A percentile compares a stretch with the other conserved stretches of the same genome.
These are phyloP conservation scores for Taiozyma sp. DNA, from an alignment of 1,139 yeast genomes.

Conservation along the genomic window DNA sequence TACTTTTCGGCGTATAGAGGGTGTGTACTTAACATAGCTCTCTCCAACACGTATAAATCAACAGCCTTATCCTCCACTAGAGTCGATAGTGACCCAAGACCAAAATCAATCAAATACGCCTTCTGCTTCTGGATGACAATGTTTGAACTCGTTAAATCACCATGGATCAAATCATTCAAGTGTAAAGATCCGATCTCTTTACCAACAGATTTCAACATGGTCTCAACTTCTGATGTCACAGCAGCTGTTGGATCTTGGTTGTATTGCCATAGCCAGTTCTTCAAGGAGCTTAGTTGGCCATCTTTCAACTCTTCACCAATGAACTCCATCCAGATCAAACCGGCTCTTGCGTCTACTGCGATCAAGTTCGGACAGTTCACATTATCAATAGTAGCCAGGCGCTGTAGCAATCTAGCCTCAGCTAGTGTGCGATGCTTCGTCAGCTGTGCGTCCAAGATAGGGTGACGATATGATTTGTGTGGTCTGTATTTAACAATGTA, in stretches of 20 bases:
- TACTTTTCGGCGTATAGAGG: constrained; percentile 64
- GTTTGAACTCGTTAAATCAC: constrained; percentile 92
- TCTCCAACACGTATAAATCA: constrained; percentile 86
- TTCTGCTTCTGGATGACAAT: constrained; percentile 44
- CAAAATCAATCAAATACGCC: constrained; percentile 85
- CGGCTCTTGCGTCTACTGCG: constrained; percentile 69
- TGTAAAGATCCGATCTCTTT: constrained; percentile 67
- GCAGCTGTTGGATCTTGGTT: constrained; percentile 34
- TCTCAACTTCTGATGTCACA: constrained; percentile 33
- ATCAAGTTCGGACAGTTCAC: constrained; percentile 65
- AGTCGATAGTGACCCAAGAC: constrained; percentile 68
- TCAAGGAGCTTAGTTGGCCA: constrained; percentile 51
- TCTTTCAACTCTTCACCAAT: constrained; percentile 45
- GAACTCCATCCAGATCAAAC: constrained; percentile 86
- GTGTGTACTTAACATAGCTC: constrained; percentile 90
- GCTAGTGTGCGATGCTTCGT: constrained; percentile 79
- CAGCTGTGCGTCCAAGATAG: constrained; percentile 66
- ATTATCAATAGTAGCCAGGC: constrained; percentile 43
- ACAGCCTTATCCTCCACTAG: constrained; percentile 93
- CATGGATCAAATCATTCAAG: constrained; percentile 77
- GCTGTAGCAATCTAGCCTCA: constrained; percentile 74
- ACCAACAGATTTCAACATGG: constrained; percentile 53
- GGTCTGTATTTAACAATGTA: constrained; percentile 85
- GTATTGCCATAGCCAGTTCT: constrained; percentile 65
- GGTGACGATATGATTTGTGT: constrained; percentile 83